Evolutionary conservation across 1,284 basidiomycete genomes (phyloP).

Genomic region (Cystobasidium pallidum): DNA sequence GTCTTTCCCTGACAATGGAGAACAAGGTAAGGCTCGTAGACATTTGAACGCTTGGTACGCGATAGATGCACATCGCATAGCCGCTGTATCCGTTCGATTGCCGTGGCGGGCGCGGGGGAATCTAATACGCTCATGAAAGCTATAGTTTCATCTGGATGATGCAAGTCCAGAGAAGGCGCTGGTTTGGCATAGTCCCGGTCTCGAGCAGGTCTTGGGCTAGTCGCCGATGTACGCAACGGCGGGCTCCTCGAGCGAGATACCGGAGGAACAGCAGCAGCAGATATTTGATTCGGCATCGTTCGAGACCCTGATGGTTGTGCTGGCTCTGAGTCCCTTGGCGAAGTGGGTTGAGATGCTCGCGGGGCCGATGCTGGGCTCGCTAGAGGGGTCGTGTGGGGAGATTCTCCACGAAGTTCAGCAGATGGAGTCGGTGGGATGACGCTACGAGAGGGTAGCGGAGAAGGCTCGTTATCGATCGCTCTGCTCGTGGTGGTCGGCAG

Average conservation of each 20-base stretch:
- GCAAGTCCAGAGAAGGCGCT: neutral
- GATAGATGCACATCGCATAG: neutral
- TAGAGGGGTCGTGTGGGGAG: no score
- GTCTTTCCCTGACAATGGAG: neutral
- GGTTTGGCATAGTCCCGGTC: neutral
- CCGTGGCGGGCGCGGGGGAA: neutral
- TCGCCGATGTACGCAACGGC: neutral
- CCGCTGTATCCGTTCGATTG: neutral
- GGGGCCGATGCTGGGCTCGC: no score
- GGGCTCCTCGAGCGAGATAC: neutral
- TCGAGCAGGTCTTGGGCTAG: neutral
- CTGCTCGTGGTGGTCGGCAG: neutral
- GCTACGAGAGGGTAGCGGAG: no score
- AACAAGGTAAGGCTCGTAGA: conserved; percentile 10
- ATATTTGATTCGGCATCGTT: neutral
- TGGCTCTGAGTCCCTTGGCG: no score
- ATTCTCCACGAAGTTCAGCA: no score
- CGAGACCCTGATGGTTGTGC: neutral
- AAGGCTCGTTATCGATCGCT: neutral
- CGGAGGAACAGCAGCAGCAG: neutral
- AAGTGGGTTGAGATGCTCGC: no score
- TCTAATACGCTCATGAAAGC: neutral
- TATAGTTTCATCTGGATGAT: neutral
- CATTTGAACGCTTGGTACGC: neutral
- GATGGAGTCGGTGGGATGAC: no score